Percentiles rank a stretch among this genome's conserved stretches.
Evolutionary conservation across 495 filamentous ascomycete species (phyloP).

Genomic region (Penicillium psychrofluorescens): DNA sequence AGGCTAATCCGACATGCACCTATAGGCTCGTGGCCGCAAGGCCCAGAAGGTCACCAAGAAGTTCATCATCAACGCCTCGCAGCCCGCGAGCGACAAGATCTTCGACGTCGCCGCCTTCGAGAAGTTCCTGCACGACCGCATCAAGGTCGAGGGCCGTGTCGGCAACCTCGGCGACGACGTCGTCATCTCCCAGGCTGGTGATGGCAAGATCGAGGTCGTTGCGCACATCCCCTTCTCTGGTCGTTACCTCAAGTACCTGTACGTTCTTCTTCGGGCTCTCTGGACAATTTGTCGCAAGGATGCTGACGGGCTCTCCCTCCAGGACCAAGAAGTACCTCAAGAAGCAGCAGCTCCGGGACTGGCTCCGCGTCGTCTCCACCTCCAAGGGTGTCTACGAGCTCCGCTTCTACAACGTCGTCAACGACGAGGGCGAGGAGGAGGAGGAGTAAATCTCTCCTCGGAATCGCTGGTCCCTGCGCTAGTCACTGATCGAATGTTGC

Average conservation of each 20-base stretch:
- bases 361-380: slow-evolving; percentile 97
- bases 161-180: slow-evolving; percentile 96
- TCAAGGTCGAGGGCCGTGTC: slow-evolving; percentile 97
- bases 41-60: slow-evolving; percentile 65
- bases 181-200: slow-evolving; percentile 79
- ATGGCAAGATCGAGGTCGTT: slow-evolving; percentile 96
- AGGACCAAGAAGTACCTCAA: slow-evolving; percentile 99
- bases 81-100: slow-evolving; percentile 98
- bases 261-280: slow-evolving; percentile 27
- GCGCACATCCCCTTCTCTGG: slow-evolving; percentile 97
- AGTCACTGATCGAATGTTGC: background rate
- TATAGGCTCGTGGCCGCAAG: slow-evolving; percentile 50
- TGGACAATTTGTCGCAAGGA: background rate
- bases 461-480: background rate
- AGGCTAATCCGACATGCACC: slow-evolving; percentile 61
- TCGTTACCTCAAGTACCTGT: slow-evolving; percentile 99
- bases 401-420: slow-evolving; percentile 99
- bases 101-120: slow-evolving; percentile 98
- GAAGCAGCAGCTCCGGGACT: slow-evolving; percentile 99
- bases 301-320: slow-evolving; percentile 2
- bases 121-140: slow-evolving; percentile 98
- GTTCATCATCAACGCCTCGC: slow-evolving; percentile 97
- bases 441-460: slow-evolving; percentile 67
- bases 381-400: slow-evolving; percentile 97
- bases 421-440: slow-evolving; percentile 93